A percentile compares a stretch with the other conserved stretches of the same genome.
phyloP scores from a whole-genome alignment of 768 basidiomycete species.

The Heimioporus sp. region DNA sequence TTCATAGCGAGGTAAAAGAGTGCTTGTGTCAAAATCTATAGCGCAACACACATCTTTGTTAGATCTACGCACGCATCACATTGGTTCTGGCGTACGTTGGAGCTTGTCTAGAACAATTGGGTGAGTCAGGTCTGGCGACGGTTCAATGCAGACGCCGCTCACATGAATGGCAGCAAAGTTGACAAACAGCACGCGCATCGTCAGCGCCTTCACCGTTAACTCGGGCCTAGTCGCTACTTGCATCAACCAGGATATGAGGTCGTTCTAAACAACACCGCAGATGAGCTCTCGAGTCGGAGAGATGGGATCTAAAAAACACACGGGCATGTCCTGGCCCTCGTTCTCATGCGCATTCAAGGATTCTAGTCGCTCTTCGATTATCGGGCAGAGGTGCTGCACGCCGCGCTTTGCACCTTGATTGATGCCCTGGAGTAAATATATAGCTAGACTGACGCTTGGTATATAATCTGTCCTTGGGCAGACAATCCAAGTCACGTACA shows the following conservation, averaged over 20 bases:
- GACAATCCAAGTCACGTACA: constrained; percentile 16
- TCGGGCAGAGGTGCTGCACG: constrained; percentile 21
- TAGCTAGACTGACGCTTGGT: constrained; percentile 11
- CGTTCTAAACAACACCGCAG: constrained; percentile 20
- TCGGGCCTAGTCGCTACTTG: constrained; percentile 23
- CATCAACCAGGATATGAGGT: constrained; percentile 35
- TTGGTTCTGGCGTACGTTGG: constrained; percentile 7
- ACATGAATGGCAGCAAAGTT: constrained; percentile 25
- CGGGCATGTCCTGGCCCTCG: constrained; percentile 27
- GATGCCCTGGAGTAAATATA: constrained; percentile 6
- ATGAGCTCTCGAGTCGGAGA: neutral
- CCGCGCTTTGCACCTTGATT: constrained; percentile 2
- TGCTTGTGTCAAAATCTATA: constrained; percentile 32
- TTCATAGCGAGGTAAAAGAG: constrained; percentile 36
- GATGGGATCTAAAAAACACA: neutral
- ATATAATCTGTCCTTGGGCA: too few relatives aligned
- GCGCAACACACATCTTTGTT: neutral
- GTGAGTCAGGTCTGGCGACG: neutral
- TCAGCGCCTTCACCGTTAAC: constrained; percentile 20
- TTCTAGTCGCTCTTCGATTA: constrained; percentile 28
- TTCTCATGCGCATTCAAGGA: constrained; percentile 20
- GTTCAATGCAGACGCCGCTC: neutral
- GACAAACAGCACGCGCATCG: constrained; percentile 5
- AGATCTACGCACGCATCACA: neutral
- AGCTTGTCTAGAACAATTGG: constrained; percentile 13